These are phyloP conservation scores for Prunus dulcis DNA, from an alignment of 306 rosid genomes.

Conservation along the genomic window DNA sequence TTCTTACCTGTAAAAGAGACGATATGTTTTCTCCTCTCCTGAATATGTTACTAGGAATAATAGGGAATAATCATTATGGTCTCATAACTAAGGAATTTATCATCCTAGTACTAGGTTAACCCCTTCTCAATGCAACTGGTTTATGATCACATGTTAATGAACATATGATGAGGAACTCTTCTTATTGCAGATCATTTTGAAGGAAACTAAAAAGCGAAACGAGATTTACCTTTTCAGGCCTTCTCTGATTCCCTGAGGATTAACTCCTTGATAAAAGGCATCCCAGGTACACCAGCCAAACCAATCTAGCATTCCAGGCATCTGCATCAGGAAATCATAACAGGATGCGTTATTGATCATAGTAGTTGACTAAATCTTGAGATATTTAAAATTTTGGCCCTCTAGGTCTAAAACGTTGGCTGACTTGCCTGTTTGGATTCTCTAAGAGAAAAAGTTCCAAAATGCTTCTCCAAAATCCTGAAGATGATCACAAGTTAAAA, in stretches of 20 bases:
- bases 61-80: background rate
- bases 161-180: background rate
- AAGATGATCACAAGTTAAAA: conserved; percentile 1
- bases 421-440: conserved; percentile 39
- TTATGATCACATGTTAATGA: background rate
- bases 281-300: conserved; percentile 52
- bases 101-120: background rate
- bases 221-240: conserved; percentile 37
- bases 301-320: conserved; percentile 43
- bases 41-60: background rate
- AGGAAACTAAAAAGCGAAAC: background rate
- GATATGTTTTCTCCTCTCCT: background rate
- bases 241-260: conserved; percentile 40
- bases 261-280: conserved; percentile 33
- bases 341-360: background rate
- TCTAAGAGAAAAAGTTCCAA: conserved; percentile 34
- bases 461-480: conserved; percentile 36
- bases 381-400: conserved; percentile 2
- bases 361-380: conserved; percentile 2
- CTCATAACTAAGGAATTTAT: background rate
- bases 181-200: background rate
- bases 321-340: conserved; percentile 19
- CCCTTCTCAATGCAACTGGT: background rate
- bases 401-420: conserved; percentile 5
- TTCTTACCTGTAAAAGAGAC: background rate